Percentiles rank a stretch among this genome's conserved stretches.
Conservation (phyloP, 2,329 filamentous ascomycete species). For the Neonectria faginata region DNA sequence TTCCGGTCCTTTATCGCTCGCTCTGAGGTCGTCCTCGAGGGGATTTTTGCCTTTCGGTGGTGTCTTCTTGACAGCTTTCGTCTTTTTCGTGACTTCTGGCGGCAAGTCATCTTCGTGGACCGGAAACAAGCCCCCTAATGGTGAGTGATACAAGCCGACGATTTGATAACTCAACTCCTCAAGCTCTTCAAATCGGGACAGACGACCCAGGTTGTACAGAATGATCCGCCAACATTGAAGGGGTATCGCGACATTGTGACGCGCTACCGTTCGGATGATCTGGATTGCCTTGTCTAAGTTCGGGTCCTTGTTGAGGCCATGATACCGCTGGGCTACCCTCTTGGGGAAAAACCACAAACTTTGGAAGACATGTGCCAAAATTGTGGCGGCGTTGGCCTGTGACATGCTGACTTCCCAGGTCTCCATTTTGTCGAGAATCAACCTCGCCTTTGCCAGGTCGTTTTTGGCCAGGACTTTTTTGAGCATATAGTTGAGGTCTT, state of each 20-base stretch:
- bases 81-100: background rate
- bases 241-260: conserved; percentile 52
- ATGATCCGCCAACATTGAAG: conserved; percentile 57
- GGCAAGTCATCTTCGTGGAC: conserved; percentile 60
- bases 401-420: conserved; percentile 44
- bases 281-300: conserved; percentile 49
- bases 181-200: conserved; percentile 59
- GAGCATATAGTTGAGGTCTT: conserved; percentile 42
- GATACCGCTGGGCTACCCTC: conserved; percentile 22
- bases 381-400: conserved; percentile 43
- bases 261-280: conserved; percentile 45
- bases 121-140: conserved; percentile 52
- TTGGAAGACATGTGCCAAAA: conserved; percentile 45
- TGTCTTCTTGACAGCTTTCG: conserved; percentile 1
- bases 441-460: conserved; percentile 40
- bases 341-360: conserved; percentile 47
- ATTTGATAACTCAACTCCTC: conserved; percentile 58
- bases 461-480: conserved; percentile 22
- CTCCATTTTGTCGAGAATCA: conserved; percentile 51
- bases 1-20: background rate
- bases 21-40: background rate
- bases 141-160: conserved; percentile 53
- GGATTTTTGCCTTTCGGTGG: background rate
- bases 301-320: conserved; percentile 34
- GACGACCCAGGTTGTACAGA: conserved; percentile 57